phyloP scores from a whole-genome alignment of 23 red algal genomes.

The Gracilaria gracilis region DNA sequence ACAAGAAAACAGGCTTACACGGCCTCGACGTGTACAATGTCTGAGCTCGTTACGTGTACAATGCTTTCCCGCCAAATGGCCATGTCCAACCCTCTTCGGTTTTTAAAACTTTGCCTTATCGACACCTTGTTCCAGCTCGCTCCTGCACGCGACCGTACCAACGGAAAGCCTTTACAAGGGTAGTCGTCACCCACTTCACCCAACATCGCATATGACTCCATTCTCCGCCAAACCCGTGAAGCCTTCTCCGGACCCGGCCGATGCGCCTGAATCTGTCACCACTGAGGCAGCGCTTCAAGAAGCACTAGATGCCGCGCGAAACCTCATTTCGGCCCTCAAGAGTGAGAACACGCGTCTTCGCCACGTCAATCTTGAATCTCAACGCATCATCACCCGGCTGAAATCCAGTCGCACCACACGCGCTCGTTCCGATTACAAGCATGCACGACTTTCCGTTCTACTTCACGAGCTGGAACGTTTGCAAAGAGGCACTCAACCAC shows the following conservation, averaged over 20 bases:
- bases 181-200: neutral
- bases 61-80: neutral
- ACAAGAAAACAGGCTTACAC: no score
- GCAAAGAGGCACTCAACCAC: constrained; percentile 10
- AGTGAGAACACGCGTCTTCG: constrained; percentile 9
- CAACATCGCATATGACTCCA: neutral
- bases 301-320: neutral
- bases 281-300: constrained; percentile 10
- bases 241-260: neutral
- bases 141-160: no score
- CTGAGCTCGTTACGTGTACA: neutral
- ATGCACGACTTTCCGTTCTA: constrained; percentile 17
- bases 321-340: neutral
- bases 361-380: constrained; percentile 22
- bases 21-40: neutral
- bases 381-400: constrained; percentile 1
- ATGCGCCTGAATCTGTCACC: neutral
- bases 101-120: no score
- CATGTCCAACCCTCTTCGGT: no score
- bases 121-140: no score
- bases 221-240: neutral
- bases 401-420: neutral
- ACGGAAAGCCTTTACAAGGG: no score
- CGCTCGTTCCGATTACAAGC: constrained; percentile 26
- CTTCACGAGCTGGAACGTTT: constrained; percentile 12